These are phyloP conservation scores for Monosporascus cannonballus DNA, from an alignment of 2,329 filamentous ascomycete species.

Conservation along the genomic window DNA sequence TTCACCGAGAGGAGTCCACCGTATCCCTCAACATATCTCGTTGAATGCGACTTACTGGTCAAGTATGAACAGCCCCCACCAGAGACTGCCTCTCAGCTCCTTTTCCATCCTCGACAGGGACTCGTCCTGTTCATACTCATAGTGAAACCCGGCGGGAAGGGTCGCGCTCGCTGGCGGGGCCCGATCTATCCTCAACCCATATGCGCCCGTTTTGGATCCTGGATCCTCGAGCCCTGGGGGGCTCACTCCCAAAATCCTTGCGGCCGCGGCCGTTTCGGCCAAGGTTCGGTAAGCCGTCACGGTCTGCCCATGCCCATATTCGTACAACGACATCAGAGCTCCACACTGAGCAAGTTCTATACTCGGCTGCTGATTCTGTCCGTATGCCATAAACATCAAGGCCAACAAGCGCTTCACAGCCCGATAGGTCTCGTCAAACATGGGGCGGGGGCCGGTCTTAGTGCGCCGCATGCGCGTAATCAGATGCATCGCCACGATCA, in stretches of 20 bases:
- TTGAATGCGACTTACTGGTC: constrained; percentile 30
- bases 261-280: constrained; percentile 33
- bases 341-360: constrained; percentile 36
- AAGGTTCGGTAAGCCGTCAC: constrained; percentile 36
- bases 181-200: too few relatives aligned
- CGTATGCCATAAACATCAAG: constrained; percentile 27
- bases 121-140: background rate
- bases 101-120: constrained; percentile 19
- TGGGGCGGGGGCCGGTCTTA: constrained; percentile 27
- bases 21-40: background rate
- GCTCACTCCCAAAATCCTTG: constrained; percentile 28
- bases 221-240: constrained; percentile 29
- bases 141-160: too few relatives aligned
- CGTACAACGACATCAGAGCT: constrained; percentile 35
- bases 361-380: constrained; percentile 23
- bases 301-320: constrained; percentile 38
- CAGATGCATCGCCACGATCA: constrained; percentile 38
- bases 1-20: too few relatives aligned
- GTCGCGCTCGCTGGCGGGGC: too few relatives aligned
- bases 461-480: constrained; percentile 33
- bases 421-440: constrained; percentile 35
- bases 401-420: constrained; percentile 32
- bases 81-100: constrained; percentile 34
- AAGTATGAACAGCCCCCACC: constrained; percentile 38
- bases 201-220: constrained; percentile 14